phyloP scores from a whole-genome alignment of 495 filamentous ascomycete species.

The Tuber microsphaerosporum region DNA sequence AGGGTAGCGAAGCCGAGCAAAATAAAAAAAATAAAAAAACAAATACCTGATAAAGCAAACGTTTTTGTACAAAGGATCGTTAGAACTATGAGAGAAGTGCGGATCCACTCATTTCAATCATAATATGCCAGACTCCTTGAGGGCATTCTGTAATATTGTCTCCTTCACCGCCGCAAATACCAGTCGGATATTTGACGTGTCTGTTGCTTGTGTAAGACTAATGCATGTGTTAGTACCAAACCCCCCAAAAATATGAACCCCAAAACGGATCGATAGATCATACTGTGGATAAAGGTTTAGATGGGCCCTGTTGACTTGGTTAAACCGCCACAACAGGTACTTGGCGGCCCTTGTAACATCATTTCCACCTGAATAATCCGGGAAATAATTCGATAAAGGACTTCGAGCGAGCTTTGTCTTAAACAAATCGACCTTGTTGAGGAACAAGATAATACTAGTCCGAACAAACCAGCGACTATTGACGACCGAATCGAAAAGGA shows the following conservation, averaged over 20 bases:
- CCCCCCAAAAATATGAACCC: background rate
- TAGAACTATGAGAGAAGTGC: constrained; percentile 25
- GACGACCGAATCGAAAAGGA: constrained; percentile 98
- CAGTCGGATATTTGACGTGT: constrained; percentile 94
- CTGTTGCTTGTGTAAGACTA: constrained; percentile 95
- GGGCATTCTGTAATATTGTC: constrained; percentile 93
- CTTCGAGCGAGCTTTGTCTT: constrained; percentile 84
- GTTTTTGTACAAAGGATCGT: constrained; percentile 40
- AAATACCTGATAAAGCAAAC: constrained; percentile 30
- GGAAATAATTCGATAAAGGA: constrained; percentile 87
- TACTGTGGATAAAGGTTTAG: constrained; percentile 97
- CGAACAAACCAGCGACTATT: constrained; percentile 99
- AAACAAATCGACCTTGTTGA: constrained; percentile 98
- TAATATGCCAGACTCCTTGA: constrained; percentile 96
- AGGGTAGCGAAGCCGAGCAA: constrained; percentile 12
- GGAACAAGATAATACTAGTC: constrained; percentile 94
- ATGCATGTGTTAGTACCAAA: constrained; percentile 39
- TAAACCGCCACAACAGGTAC: constrained; percentile 96
- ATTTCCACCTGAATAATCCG: constrained; percentile 93
- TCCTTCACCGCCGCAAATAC: constrained; percentile 98
- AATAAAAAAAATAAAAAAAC: constrained; percentile 31
- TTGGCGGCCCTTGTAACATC: constrained; percentile 97
- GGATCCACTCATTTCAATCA: constrained; percentile 49
- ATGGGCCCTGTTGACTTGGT: constrained; percentile 94
- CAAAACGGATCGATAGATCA: constrained; percentile 41